Conservation (phyloP, 768 basidiomycete species). For the Baorangia bicolor region DNA sequence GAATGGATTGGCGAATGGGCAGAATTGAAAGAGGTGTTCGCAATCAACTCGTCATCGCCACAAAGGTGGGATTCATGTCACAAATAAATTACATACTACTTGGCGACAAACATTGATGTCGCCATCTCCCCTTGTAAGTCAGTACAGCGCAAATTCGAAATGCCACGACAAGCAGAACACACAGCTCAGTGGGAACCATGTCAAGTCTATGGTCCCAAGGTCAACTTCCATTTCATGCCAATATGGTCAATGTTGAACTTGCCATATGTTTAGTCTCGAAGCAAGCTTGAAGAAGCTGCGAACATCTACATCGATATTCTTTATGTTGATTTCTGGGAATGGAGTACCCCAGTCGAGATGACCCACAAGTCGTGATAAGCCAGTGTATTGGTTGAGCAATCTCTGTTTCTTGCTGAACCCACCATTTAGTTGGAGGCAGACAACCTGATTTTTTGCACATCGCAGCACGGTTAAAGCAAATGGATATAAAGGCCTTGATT, state of each 20-base stretch:
- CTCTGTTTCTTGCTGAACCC: background rate
- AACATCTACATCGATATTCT: background rate
- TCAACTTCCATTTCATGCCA: background rate
- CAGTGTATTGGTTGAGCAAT: background rate
- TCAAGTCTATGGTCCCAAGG: background rate
- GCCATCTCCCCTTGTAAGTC: background rate
- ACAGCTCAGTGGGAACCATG: background rate
- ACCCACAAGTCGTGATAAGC: slow-evolving; percentile 6
- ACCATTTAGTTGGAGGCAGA: background rate
- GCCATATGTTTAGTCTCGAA: background rate
- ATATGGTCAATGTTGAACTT: background rate
- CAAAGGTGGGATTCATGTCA: background rate
- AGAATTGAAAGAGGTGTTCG: background rate
- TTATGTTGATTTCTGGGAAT: background rate
- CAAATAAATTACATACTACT: background rate
- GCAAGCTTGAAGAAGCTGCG: background rate
- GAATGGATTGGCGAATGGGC: background rate
- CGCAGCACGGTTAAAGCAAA: slow-evolving; percentile 3
- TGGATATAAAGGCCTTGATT: background rate
- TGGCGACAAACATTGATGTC: background rate
- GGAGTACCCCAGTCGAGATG: background rate
- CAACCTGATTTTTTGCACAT: background rate
- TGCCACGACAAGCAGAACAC: background rate
- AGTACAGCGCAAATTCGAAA: background rate
- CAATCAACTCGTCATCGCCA: background rate